Evolutionary conservation across 139 green algal genomes (phyloP), one percentile per base, ranked within the genome.

Genomic region (Coelastrella sp.): DNA sequence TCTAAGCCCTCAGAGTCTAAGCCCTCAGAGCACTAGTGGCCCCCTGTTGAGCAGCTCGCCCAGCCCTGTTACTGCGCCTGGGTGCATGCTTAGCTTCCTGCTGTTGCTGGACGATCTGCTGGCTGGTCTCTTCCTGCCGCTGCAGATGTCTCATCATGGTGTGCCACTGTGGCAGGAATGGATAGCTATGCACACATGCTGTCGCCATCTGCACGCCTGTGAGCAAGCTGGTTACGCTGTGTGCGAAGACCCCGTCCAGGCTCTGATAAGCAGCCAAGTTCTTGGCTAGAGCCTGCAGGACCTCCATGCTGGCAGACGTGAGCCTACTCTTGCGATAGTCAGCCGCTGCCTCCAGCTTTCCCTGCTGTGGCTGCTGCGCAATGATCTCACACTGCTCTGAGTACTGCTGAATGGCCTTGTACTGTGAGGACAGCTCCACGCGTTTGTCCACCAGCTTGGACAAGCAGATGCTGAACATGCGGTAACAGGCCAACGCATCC

Each of bases 81-180:
- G 25, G 8, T 15, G 25, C 25, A 7, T 15, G 24, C 25, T 80
- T 11, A 76, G 17, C 15, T 4, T 17, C 25, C 58, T 80, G 74
- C 74, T 80, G 70, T 25, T 78, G 24, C 74, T 80, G 74, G 9
- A 59, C 12, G 24, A 58, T 8, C 74, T 80, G 74, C 74, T 80
- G 74, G 9, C 14, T 58, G 11, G 74, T 20, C 8, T 80, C 74
- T 19, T 80, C 74, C 74, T 58, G 24, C 74, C 24, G 24, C 74
- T 27, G 17, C 24, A 80, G 74, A 15, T 59, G 6, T 11, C 74
- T 11, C 84, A 88, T 81, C 65, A 88, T 66, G 14, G 27, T 56
- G 68, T 88, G 84, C 84, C 84, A 88, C 68, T 81, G 84, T 19
- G 84, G 84, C 35, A 88, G 68, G 11, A 24, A 88, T 6, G 84